Conservation (phyloP, 1,284 basidiomycete species). For the Neonothopanus nambi region DNA sequence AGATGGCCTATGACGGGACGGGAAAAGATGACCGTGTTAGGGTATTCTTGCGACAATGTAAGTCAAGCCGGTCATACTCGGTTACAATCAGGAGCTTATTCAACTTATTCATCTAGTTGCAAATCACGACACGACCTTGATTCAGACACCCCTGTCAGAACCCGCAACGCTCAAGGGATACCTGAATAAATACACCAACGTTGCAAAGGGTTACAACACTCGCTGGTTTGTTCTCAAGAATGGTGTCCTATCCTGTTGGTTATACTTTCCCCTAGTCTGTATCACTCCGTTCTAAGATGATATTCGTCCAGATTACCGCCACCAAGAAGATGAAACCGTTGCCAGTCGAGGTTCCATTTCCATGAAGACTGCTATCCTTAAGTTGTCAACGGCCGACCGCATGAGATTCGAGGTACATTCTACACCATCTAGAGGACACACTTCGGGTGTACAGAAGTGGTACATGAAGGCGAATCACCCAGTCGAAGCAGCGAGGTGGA, state of each 20-base stretch:
- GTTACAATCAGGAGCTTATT: too few species aligned
- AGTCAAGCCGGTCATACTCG: conserved; percentile 23
- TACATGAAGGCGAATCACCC: conserved; percentile 91
- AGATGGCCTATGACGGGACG: conserved; percentile 69
- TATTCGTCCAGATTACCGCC: conserved; percentile 72
- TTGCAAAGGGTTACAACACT: conserved; percentile 88
- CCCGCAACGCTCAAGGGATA: conserved; percentile 79
- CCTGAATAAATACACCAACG: conserved; percentile 88
- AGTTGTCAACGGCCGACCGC: conserved; percentile 52
- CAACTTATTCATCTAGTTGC: conserved; percentile 50
- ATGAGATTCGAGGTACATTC: conserved; percentile 86
- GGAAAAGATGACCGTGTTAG: conserved; percentile 82
- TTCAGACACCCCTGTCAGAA: conserved; percentile 43
- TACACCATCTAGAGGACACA: conserved; percentile 46
- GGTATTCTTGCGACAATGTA: conserved; percentile 85
- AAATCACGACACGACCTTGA: conserved; percentile 74
- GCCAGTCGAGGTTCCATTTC: conserved; percentile 88
- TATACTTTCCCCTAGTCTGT: conserved; percentile 17
- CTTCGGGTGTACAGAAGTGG: conserved; percentile 67
- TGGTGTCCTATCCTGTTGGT: conserved; percentile 81
- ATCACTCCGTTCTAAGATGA: conserved; percentile 1
- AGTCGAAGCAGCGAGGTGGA: conserved; percentile 89
- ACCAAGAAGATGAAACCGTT: conserved; percentile 89
- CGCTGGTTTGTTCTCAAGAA: conserved; percentile 94
- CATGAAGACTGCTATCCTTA: conserved; percentile 79